Conservation (phyloP, 106 monocot genomes). For the Chionographis japonica region DNA sequence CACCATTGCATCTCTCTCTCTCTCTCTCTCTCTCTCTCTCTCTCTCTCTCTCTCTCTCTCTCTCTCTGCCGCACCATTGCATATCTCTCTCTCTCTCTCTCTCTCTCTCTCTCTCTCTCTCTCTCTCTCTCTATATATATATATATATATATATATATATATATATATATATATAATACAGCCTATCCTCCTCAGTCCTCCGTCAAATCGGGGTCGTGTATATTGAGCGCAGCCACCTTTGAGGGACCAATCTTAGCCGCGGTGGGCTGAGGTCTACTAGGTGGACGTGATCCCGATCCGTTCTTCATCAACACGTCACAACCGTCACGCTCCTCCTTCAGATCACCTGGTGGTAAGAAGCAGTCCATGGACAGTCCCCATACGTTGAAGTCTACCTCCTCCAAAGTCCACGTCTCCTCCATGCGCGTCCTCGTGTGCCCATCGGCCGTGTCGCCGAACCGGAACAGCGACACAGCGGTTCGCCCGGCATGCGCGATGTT, state of each 20-base stretch:
- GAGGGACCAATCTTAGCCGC: constrained; percentile 18
- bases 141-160: too few species aligned
- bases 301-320: constrained; percentile 13
- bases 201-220: constrained; percentile 1
- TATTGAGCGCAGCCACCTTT: constrained; percentile 37
- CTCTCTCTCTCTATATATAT: too few species aligned
- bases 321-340: constrained; percentile 17
- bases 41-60: too few species aligned
- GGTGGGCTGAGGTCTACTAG: background rate
- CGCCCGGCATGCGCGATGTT: constrained; percentile 65
- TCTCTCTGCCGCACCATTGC: too few species aligned
- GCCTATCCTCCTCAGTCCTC: background rate
- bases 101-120: too few species aligned
- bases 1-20: too few species aligned
- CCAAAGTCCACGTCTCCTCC: constrained; percentile 78
- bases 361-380: constrained; percentile 58
- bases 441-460: constrained; percentile 40
- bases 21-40: too few species aligned
- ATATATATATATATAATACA: too few species aligned
- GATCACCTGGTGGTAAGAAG: constrained; percentile 59
- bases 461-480: constrained; percentile 52
- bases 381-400: constrained; percentile 82
- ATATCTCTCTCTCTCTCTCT: too few species aligned
- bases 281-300: too few species aligned
- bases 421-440: constrained; percentile 40